Base-by-base conservation (phyloP, 768 basidiomycete species). In the Boletus subcaerulescens region DNA sequence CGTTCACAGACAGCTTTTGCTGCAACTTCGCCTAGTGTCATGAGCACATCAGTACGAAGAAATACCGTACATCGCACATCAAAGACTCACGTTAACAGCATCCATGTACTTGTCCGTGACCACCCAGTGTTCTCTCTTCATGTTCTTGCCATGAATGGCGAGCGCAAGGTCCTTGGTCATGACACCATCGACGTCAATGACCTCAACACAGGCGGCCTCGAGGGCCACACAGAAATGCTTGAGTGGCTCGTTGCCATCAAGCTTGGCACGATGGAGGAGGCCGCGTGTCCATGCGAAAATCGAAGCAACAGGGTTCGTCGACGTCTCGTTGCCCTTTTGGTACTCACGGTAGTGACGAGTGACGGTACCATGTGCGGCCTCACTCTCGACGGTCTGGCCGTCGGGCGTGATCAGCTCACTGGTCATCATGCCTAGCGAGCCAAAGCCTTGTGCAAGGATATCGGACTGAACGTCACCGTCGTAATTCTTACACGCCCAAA, bases 261-360 rank as follows among this genome's bases (percentile, higher is more conserved):
- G 80, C 77, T 92, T 93, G 59, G 94, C 95, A 61, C 94, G 87
- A 75, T 93, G 93, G 50, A 92, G 75, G 40, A 99, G 80, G 0
- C 96, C 96, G 44, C 97, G 86, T 15, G 96, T 98, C 96, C 96
- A 99, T 9, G 96, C 96, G 65, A 95, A 98, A 77, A 99, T 98
- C 53, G 91, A 93, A 43, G 96, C 96, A 62, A 98, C 94, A 39
- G 96, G 95, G 82, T 99, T 99, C 45, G 96, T 99, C 53, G 91
- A 94, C 12, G 96, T 98, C 77, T 98, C 97, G 55, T 88, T 86
- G 48, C 96, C 96, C 78, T 98, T 96, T 74, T 98, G 96, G 70
- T 84, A 88, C 74, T 98, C 96, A 53, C 96, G 88, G 74, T 95
- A 99, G 76, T 98, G 96, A 38, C 96, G 87, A 3, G 95, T 97